These are phyloP conservation scores for Aspergillus fischeri DNA, from an alignment of 2,329 filamentous ascomycete genomes.

Conservation along the genomic window DNA sequence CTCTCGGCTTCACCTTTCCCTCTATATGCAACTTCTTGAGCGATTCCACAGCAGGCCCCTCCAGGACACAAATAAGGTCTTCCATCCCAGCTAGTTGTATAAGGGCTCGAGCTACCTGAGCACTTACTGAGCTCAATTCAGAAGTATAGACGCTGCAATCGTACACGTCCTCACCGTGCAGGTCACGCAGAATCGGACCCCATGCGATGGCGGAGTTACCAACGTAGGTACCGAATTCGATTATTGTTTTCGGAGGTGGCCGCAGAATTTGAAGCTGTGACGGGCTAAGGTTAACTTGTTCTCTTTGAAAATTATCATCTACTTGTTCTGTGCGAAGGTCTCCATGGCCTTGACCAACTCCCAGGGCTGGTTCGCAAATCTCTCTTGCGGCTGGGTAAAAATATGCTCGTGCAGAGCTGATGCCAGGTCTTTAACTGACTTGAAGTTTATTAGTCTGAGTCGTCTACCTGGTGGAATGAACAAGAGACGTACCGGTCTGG, in stretches of 20 bases:
- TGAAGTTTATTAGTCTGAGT: neutral
- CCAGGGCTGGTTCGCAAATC: constrained; percentile 23
- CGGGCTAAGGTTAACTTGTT: constrained; percentile 24
- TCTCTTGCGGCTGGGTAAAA: constrained; percentile 13
- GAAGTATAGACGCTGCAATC: constrained; percentile 32
- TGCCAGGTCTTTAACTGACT: constrained; percentile 7
- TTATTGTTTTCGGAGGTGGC: constrained; percentile 26
- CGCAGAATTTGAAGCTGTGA: constrained; percentile 18
- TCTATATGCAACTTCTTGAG: constrained; percentile 24
- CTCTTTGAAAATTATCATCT: constrained; percentile 31
- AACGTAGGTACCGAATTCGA: constrained; percentile 37
- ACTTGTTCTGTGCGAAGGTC: constrained; percentile 24
- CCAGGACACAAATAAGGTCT: constrained; percentile 29
- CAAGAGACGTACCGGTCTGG: neutral
- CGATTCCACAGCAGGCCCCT: constrained; percentile 29
- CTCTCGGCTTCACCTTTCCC: constrained; percentile 18
- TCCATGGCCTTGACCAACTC: constrained; percentile 29
- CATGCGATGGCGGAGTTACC: constrained; percentile 35
- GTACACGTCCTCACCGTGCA: constrained; percentile 16
- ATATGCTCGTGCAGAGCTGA: constrained; percentile 16
- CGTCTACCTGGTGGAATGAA: neutral
- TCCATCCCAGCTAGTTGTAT: constrained; percentile 32
- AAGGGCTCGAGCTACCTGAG: constrained; percentile 28
- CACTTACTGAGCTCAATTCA: constrained; percentile 31
- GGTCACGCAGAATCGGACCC: constrained; percentile 21